These are phyloP conservation scores for Ceratocystis ficicola DNA, from an alignment of 2,329 filamentous ascomycete genomes.

Conservation along the genomic window DNA sequence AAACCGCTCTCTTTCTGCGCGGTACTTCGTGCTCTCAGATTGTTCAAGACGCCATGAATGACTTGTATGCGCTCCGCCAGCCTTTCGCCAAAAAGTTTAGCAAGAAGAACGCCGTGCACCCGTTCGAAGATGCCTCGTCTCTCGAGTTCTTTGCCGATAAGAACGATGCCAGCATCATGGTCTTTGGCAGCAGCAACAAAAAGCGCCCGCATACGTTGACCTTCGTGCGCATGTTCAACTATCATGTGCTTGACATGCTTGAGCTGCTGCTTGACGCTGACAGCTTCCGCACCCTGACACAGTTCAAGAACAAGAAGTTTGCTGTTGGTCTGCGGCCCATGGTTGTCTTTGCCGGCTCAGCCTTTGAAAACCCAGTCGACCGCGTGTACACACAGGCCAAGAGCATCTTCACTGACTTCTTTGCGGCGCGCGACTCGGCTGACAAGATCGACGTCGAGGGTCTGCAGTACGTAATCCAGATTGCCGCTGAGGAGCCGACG, in stretches of 20 bases:
- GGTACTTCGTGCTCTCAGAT: slow-evolving; percentile 76
- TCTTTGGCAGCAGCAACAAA: slow-evolving; percentile 79
- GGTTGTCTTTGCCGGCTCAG: slow-evolving; percentile 78
- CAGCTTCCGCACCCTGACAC: slow-evolving; percentile 54
- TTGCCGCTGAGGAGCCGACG: slow-evolving; percentile 57
- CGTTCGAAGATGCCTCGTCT: slow-evolving; percentile 78
- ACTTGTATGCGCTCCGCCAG: slow-evolving; percentile 73
- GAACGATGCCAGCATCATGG: slow-evolving; percentile 78
- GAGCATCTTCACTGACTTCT: slow-evolving; percentile 78
- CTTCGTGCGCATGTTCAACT: slow-evolving; percentile 66
- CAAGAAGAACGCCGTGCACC: slow-evolving; percentile 93
- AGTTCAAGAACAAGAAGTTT: slow-evolving; percentile 66
- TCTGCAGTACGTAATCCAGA: slow-evolving; percentile 76
- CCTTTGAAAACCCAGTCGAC: slow-evolving; percentile 69
- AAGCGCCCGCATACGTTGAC: slow-evolving; percentile 91
- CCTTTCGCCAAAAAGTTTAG: slow-evolving; percentile 80
- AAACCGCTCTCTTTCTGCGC: slow-evolving; percentile 77
- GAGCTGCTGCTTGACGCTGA: slow-evolving; percentile 74
- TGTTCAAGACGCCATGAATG: slow-evolving; percentile 69
- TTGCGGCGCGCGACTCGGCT: slow-evolving; percentile 63
- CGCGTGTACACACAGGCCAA: slow-evolving; percentile 78
- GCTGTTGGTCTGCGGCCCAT: slow-evolving; percentile 78
- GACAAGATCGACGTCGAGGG: slow-evolving; percentile 89
- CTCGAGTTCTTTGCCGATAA: slow-evolving; percentile 94
- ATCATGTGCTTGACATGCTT: slow-evolving; percentile 88